These are phyloP conservation scores for Pterocarpus macrocarpus DNA, from an alignment of 306 rosid genomes.

Conservation along the genomic window DNA sequence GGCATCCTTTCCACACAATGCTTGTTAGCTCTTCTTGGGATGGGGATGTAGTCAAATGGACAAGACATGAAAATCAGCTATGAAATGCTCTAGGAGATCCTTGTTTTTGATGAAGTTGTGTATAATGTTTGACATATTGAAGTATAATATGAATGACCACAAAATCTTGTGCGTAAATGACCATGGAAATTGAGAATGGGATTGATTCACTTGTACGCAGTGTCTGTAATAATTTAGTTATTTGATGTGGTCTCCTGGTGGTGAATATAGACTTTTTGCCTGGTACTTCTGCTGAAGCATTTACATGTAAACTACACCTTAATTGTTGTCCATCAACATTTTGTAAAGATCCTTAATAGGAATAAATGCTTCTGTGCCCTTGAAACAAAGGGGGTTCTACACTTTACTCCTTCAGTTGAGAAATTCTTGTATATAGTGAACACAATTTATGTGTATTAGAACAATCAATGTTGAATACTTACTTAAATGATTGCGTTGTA, in stretches of 20 bases:
- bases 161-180: too few species aligned
- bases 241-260: constrained; percentile 29
- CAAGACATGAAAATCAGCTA: background rate
- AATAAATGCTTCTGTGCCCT: constrained; percentile 29
- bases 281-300: constrained; percentile 28
- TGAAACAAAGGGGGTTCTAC: constrained; percentile 19
- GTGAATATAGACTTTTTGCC: constrained; percentile 13
- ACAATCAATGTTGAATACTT: too few species aligned
- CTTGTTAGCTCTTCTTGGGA: constrained; percentile 96
- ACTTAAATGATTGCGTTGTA: too few species aligned
- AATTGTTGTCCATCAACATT: constrained; percentile 22
- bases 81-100: constrained; percentile 27
- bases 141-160: background rate
- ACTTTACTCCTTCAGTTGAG: too few species aligned
- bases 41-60: constrained; percentile 81
- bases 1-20: constrained; percentile 87
- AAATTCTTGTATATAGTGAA: too few species aligned
- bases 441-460: too few species aligned
- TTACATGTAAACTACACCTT: constrained; percentile 11
- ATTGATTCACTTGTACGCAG: constrained; percentile 27
- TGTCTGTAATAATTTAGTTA: constrained; percentile 1
- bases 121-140: constrained; percentile 34
- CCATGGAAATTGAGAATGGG: background rate
- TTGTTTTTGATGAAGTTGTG: constrained; percentile 30
- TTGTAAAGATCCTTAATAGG: constrained; percentile 20